Evolutionary conservation across 1,284 basidiomycete species (phyloP), one percentile per base, ranked within the genome.

Genomic region (Butyriboletus appendiculatus): DNA sequence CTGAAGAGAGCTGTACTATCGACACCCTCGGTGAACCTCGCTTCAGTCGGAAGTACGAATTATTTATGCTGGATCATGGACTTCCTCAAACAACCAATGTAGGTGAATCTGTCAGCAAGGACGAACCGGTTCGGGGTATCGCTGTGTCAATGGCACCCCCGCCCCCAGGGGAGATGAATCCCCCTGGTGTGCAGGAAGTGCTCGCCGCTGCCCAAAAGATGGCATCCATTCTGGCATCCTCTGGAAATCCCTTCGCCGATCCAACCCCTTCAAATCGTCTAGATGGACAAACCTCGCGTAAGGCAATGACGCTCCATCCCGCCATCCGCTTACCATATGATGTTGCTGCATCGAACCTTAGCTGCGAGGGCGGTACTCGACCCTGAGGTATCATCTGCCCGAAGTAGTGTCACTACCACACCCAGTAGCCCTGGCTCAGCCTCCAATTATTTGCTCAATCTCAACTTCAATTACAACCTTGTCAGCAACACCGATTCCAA

Each of bases 1-100:
- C 14, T 59, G 47, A 56, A 47, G 18, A 50, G 56, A 39, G 7
- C 7, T 0, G 0, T 63, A 0, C 5, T 65, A 16, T 65, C 55
- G 1, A 44, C 42, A 0, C 16, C 32, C 5, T 24, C 30, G 4
- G 6, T 20, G 1, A 10, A 61, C 1, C 9, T 63, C 9, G 40
- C n/a, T 6, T 30, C 35, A 10, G 52, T 55, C 10, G 15, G 50
- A 24, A 28, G 61, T 65, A 47, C 1, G 62, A 16, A 0, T 33
- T 18, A 0, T 18, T 35, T 16, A 16, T 15, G 1, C 0, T 14
- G 16, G 40, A 41, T 18, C 3, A 2, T 16, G 26, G 1, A 20
- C 7, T 15, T 26, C 24, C 18, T 49, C 18, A 37, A 35, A 10
- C 18, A 28, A 4, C 18, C 10, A 35, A 7, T 4, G 0, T 24